Evolutionary conservation across 768 basidiomycete species (phyloP).

Genomic region (Tricholoma saponaceum): DNA sequence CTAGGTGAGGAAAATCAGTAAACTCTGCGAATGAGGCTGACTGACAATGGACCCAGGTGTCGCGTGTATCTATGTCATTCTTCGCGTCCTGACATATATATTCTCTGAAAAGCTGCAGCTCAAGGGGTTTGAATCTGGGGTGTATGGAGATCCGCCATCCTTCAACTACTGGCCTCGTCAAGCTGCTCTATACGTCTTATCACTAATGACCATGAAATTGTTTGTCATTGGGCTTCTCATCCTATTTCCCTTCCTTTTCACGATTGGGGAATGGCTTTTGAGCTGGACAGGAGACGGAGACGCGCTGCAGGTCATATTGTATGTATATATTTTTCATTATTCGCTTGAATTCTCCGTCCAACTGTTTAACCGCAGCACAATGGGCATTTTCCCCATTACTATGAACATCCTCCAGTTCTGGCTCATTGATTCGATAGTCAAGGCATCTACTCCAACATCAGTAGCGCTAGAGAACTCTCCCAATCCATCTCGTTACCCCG

Average conservation of each 20-base stretch:
- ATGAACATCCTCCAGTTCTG: slow-evolving; percentile 95
- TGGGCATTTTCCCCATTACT: slow-evolving; percentile 87
- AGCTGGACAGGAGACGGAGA: slow-evolving; percentile 71
- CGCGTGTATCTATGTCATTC: slow-evolving; percentile 70
- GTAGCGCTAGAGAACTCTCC: slow-evolving; percentile 32
- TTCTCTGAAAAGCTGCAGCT: slow-evolving; percentile 60
- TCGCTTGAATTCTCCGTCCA: slow-evolving; percentile 3
- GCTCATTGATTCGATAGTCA: slow-evolving; percentile 91
- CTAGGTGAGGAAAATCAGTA: slow-evolving; percentile 52
- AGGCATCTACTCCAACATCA: slow-evolving; percentile 47
- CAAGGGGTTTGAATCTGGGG: slow-evolving; percentile 80
- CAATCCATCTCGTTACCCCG: slow-evolving; percentile 36
- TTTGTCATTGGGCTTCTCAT: slow-evolving; percentile 76
- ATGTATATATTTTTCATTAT: slow-evolving; percentile 24
- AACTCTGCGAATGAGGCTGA: background rate
- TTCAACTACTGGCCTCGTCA: slow-evolving; percentile 71
- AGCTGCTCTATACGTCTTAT: slow-evolving; percentile 75
- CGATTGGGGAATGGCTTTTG: slow-evolving; percentile 82
- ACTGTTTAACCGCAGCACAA: slow-evolving; percentile 63
- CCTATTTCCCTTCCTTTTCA: slow-evolving; percentile 64
- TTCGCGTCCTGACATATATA: slow-evolving; percentile 60
- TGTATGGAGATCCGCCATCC: slow-evolving; percentile 85
- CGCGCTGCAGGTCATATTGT: slow-evolving; percentile 77
- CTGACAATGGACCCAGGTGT: slow-evolving; percentile 51
- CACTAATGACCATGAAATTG: slow-evolving; percentile 87